Percentiles rank a stretch among this genome's conserved stretches.
Evolutionary conservation across 805 yeast species (phyloP).

Genomic region (Brettanomyces anomalus): DNA sequence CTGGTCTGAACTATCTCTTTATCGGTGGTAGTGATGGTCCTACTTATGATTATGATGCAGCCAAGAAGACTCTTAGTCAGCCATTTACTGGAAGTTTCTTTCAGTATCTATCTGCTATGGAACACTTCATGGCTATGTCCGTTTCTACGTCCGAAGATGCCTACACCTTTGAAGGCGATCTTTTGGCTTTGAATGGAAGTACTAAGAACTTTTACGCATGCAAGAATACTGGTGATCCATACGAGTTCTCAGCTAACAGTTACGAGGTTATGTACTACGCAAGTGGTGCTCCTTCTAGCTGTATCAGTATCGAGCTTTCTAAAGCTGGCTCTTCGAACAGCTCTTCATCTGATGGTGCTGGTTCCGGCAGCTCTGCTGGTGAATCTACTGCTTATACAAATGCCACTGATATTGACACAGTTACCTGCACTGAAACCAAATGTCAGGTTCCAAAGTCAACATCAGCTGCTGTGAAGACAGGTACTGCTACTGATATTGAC

Average conservation of each 20-base stretch:
- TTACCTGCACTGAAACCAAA: neutral
- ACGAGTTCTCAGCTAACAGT: conserved; percentile 22
- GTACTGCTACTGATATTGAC: neutral
- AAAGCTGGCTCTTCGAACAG: neutral
- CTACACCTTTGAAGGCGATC: conserved; percentile 6
- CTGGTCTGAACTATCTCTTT: conserved; percentile 36
- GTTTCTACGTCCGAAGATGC: conserved; percentile 3
- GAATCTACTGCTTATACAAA: neutral
- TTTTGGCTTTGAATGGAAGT: conserved; percentile 22
- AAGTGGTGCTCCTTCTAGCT: neutral
- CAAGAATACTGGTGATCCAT: conserved; percentile 34
- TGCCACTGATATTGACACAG: neutral
- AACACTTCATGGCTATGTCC: neutral
- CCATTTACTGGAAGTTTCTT: neutral
- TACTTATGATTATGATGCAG: conserved; percentile 12
- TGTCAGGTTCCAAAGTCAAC: neutral
- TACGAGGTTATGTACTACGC: conserved; percentile 10
- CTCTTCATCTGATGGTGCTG: too few species aligned
- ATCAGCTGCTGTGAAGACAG: too few species aligned
- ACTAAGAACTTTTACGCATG: conserved; percentile 28
- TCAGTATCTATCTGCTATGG: conserved; percentile 2
- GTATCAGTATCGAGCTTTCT: neutral
- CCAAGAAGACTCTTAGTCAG: neutral
- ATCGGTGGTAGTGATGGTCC: conserved; percentile 16
- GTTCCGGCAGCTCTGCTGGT: too few species aligned